Base-by-base conservation (phyloP, 2,329 filamentous ascomycete species). In the Endoconidiophora polonica region DNA sequence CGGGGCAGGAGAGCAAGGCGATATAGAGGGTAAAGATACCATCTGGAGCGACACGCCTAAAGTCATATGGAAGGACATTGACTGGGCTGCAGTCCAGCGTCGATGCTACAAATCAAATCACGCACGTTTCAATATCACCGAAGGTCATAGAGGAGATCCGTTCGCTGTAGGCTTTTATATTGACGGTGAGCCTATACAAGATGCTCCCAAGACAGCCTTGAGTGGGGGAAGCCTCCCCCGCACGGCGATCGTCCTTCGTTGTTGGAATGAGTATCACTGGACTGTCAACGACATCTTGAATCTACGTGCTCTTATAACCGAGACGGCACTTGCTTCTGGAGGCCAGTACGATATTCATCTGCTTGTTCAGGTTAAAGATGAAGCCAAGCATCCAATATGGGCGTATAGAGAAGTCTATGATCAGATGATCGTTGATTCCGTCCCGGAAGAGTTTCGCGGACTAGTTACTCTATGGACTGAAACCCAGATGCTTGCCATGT, bases 381-480 rank as follows among this genome's bases (percentile, higher is more conserved):
- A 93, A 58, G 74, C 77, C 50, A 73, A 69, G 54, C 68, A 87
- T 54, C 83, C 84, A 6, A 78, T 94, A 58, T 91, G 83, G 81
- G 82, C 83, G 1, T 81, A 86, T 56, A 69, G 79, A 48, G 75
- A 77, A 44, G 71, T 71, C 46, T 95, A 81, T 67, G 70, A 73
- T 60, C 72, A 71, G 59, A 81, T 72, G 52, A 81, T 83, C 61
- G 69, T 76, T 48, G 76, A 82, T 46, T 74, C 76, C 23, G 74
- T 90, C 10, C 84, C 91, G 0, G 72, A 78, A 56, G 91, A 98
- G 60, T 95, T 98, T 66, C 81, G 76, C 56, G 85, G 85, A 44
- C 79, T 98, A 60, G 84, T 84, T 18, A 94, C 85, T 0, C 72
- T 96, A 5, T 98, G 91, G 91, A 91, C 86, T 0, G 87, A 94